Base-by-base conservation (phyloP, 2,329 filamentous ascomycete species). In the Trichoderma gracile region DNA sequence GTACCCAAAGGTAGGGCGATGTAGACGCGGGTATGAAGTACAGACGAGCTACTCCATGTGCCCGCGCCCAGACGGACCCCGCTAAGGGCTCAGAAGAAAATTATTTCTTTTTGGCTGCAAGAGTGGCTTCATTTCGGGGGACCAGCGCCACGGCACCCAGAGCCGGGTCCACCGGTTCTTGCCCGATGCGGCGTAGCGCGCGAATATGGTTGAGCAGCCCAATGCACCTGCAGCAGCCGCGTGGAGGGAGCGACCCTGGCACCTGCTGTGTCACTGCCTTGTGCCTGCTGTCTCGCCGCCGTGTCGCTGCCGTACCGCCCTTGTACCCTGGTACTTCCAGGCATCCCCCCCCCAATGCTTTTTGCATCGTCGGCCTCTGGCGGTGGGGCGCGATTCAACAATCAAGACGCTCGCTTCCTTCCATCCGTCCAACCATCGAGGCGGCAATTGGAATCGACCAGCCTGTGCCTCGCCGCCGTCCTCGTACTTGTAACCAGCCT, bases 331-430 rank as follows among this genome's bases (percentile, higher is more conserved):
- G 56, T 59, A 59, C 56, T 47, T n/a, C 23, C 56, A 49, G 65
- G 66, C 68, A 70, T 43, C 45, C 27, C 68, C 67, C 72, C 74
- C 74, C 74, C 74, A 73, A 74, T 71, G 73, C 73, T 75, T 74
- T 67, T 70, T 69, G 58, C 70, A 19, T 40, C 57, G 58, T 52
- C 67, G 70, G 69, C 69, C 71, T 67, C 71, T 71, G 71, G 68
- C 71, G 70, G 74, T 76, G 74, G 74, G 73, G 68, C 73, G 30
- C 69, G 60, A 73, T 76, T 76, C 74, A 76, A 76, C 74, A 76
- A 76, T 75, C 73, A 69, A 71, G 63, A 68, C 62, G 65, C 49
- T 66, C 42, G 50, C 46, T 65, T 63, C 64, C 52, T 58, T 61
- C 62, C 54, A 54, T 68, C 70, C 69, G 68, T 73, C 70, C 68